These are phyloP conservation scores for Penicillium sp. DNA, from an alignment of 2,329 filamentous ascomycete genomes.

Conservation along the genomic window DNA sequence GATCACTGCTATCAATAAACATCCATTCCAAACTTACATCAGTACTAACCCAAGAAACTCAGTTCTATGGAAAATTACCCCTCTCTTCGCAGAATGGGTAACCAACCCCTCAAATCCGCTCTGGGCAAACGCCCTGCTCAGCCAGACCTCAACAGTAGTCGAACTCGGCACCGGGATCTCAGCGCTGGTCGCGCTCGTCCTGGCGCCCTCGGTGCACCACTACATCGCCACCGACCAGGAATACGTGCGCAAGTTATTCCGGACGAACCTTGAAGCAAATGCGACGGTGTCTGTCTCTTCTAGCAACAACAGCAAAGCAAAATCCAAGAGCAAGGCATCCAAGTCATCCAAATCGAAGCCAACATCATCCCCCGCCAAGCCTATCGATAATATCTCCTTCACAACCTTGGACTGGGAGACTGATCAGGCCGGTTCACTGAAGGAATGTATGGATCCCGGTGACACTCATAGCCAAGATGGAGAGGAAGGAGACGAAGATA, in stretches of 20 bases:
- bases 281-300: background rate
- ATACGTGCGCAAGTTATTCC: conserved; percentile 76
- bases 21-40: background rate
- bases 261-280: conserved; percentile 65
- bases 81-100: conserved; percentile 78
- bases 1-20: background rate
- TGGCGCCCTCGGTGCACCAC: conserved; percentile 59
- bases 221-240: conserved; percentile 85
- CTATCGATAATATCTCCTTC: conserved; percentile 51
- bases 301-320: background rate
- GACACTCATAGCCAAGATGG: conserved; percentile 4
- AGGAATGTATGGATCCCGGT: conserved; percentile 31
- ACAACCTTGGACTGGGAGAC: conserved; percentile 78
- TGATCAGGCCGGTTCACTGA: conserved; percentile 40
- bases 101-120: conserved; percentile 60
- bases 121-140: conserved; percentile 55
- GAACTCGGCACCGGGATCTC: conserved; percentile 90
- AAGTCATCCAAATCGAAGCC: conserved; percentile 4
- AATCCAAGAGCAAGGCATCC: conserved; percentile 4
- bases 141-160: conserved; percentile 58
- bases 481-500: conserved; percentile 27
- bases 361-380: background rate
- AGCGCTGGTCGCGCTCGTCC: conserved; percentile 68
- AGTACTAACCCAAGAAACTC: conserved; percentile 9
- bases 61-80: conserved; percentile 92